A percentile compares a stretch with the other conserved stretches of the same genome.
phyloP scores from a whole-genome alignment of 1,284 basidiomycete species.

The Melampsora larici-populina region DNA sequence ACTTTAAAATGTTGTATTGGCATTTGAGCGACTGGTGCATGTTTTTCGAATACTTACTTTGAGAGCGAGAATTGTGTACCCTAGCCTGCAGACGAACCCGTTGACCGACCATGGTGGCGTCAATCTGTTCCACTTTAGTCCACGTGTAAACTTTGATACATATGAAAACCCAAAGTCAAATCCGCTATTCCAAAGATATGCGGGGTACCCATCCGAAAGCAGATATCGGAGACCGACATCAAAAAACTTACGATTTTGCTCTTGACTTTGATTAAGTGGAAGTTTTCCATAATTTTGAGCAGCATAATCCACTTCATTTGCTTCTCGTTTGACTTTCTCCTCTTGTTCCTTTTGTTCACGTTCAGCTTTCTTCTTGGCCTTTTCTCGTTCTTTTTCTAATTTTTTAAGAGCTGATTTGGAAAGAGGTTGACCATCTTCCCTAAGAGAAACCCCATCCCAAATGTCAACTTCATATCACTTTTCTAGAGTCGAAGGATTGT shows the following conservation, averaged over 20 bases:
- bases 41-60: slow-evolving; percentile 14
- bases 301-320: slow-evolving; percentile 65
- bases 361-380: slow-evolving; percentile 19
- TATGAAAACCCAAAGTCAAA: neutral
- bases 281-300: slow-evolving; percentile 82
- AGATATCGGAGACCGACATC: neutral
- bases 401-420: slow-evolving; percentile 41
- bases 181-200: neutral
- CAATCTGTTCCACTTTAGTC: slow-evolving; percentile 66
- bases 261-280: slow-evolving; percentile 87
- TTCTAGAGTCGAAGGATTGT: neutral
- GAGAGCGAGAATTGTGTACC: slow-evolving; percentile 84
- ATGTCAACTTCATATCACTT: neutral
- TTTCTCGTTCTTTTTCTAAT: slow-evolving; percentile 39
- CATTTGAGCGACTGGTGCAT: neutral
- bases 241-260: slow-evolving; percentile 54
- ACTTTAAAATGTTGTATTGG: neutral
- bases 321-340: slow-evolving; percentile 23
- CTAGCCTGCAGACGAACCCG: slow-evolving; percentile 80
- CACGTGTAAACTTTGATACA: slow-evolving; percentile 50
- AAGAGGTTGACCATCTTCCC: slow-evolving; percentile 32
- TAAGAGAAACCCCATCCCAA: neutral
- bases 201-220: neutral
- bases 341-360: slow-evolving; percentile 11
- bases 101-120: slow-evolving; percentile 69